phyloP scores from a whole-genome alignment of 495 filamentous ascomycete genomes.

The Geoglossum glabrum region DNA sequence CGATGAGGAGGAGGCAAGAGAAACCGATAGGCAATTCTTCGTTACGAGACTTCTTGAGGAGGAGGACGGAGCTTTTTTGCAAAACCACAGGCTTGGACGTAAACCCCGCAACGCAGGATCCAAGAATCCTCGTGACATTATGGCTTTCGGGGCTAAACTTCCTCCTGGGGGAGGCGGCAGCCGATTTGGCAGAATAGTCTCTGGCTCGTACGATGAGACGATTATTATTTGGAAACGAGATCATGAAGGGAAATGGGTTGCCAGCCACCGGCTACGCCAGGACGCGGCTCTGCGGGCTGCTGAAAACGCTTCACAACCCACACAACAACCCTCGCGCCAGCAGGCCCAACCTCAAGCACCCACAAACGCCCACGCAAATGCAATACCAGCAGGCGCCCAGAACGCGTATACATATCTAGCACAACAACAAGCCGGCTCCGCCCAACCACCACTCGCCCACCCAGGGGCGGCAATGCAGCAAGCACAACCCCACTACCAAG shows the following conservation, averaged over 20 bases:
- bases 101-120: constrained; percentile 55
- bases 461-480: background rate
- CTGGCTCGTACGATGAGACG: constrained; percentile 85
- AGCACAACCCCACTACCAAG: background rate
- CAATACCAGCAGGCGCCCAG: background rate
- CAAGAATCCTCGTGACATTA: constrained; percentile 51
- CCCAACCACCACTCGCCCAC: no score
- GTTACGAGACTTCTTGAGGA: constrained; percentile 37
- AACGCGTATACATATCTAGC: background rate
- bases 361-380: background rate
- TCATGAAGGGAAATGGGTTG: constrained; percentile 59
- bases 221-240: constrained; percentile 88
- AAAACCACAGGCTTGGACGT: constrained; percentile 21
- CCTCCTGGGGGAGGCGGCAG: constrained; percentile 80
- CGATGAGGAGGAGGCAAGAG: constrained; percentile 46
- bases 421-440: background rate
- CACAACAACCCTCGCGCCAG: constrained; percentile 7
- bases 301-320: constrained; percentile 7
- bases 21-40: constrained; percentile 51
- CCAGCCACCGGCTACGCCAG: constrained; percentile 51
- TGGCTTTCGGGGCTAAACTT: constrained; percentile 57
- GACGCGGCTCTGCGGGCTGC: constrained; percentile 33
- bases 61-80: constrained; percentile 4
- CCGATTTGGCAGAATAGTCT: constrained; percentile 72
- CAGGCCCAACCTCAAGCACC: constrained; percentile 5